phyloP scores from a whole-genome alignment of 345 rosid species.

The Acer negundo region DNA sequence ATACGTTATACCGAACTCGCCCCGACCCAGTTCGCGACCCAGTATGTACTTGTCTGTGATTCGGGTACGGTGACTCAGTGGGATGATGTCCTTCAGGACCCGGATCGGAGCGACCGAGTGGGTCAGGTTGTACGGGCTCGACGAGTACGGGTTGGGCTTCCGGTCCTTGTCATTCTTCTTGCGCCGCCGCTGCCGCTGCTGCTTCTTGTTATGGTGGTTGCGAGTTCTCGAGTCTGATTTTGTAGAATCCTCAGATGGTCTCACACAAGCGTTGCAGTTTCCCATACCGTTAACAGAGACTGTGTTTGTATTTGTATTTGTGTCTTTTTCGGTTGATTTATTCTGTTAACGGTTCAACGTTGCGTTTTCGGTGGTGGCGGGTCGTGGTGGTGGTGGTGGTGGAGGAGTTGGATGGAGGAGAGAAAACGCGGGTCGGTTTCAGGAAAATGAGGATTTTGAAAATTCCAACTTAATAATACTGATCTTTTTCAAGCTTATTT shows the following conservation, averaged over 20 bases:
- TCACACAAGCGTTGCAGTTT: conserved; percentile 86
- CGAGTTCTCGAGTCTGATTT: conserved; percentile 5
- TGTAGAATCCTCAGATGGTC: conserved; percentile 36
- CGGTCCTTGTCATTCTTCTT: conserved; percentile 39
- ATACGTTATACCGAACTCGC: conserved; percentile 92
- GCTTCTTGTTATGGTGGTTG: background rate
- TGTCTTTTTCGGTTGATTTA: background rate
- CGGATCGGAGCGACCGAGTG: conserved; percentile 62
- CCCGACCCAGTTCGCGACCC: conserved; percentile 88
- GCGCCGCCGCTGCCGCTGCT: conserved; percentile 11
- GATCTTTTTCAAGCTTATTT: background rate
- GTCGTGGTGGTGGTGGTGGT: conserved; percentile 6
- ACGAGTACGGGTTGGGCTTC: conserved; percentile 60
- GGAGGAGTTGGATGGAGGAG: conserved; percentile 14
- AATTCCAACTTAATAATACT: background rate
- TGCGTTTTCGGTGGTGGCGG: conserved; percentile 10
- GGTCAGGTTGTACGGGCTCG: conserved; percentile 25
- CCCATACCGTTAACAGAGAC: conserved; percentile 50
- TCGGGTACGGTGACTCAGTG: conserved; percentile 60
- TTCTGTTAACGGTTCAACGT: background rate
- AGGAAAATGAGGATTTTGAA: conserved; percentile 46
- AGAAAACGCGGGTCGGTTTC: conserved; percentile 72
- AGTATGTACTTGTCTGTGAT: conserved; percentile 85
- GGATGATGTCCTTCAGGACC: conserved; percentile 70
- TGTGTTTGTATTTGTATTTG: background rate